Percentiles rank a stretch among this genome's conserved stretches.
Conservation (phyloP, 73 alveolate genomes). For the Paraurostyla sp. region DNA sequence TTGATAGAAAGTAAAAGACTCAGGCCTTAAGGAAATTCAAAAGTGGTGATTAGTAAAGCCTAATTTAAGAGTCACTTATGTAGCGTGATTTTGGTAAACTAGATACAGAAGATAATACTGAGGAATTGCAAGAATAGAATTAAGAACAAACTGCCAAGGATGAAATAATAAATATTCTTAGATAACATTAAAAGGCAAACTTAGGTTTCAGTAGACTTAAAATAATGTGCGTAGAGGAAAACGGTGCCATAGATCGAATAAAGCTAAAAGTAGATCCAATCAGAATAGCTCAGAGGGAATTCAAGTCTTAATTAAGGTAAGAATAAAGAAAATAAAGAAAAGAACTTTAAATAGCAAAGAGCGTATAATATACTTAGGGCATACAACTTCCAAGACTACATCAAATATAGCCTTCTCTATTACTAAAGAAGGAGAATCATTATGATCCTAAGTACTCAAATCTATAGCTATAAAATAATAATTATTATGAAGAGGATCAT, state of each 20-base stretch:
- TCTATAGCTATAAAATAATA: neutral
- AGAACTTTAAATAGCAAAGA: neutral
- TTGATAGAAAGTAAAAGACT: neutral
- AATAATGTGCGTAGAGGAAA: neutral
- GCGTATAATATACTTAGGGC: neutral
- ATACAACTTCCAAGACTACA: neutral
- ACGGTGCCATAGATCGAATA: neutral
- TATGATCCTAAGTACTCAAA: too few species aligned
- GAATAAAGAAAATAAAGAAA: neutral
- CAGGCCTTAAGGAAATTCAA: conserved; percentile 22
- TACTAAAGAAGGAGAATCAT: conserved; percentile 34
- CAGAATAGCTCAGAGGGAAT: neutral
- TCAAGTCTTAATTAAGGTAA: neutral
- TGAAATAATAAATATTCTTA: too few species aligned
- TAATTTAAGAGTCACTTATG: too few species aligned
- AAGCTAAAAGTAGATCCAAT: conserved; percentile 19
- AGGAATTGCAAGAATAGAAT: too few species aligned
- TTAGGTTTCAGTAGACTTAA: conserved; percentile 15
- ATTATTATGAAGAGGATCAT: neutral
- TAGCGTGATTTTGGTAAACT: too few species aligned
- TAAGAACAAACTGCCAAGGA: too few species aligned
- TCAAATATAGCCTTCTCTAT: conserved; percentile 7
- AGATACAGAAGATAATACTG: too few species aligned
- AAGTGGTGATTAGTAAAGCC: conserved; percentile 6
- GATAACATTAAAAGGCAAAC: neutral